phyloP scores from a whole-genome alignment of 192 early-diverging fungal genomes.

The Umbelopsis sp. region DNA sequence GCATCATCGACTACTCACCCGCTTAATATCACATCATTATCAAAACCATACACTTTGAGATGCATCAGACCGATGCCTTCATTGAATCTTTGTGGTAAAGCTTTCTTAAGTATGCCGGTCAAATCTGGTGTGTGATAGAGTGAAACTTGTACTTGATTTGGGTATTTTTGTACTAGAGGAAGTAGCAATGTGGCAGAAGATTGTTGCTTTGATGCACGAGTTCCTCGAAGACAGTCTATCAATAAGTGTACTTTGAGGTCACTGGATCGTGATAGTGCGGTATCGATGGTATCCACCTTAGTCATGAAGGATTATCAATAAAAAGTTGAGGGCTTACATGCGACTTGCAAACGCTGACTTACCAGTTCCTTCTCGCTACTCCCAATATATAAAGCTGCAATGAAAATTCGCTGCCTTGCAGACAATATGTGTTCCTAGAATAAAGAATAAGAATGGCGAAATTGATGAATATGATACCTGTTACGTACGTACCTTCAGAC shows the following conservation, averaged over 20 bases:
- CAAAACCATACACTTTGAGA: constrained; percentile 91
- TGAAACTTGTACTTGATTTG: constrained; percentile 64
- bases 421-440: constrained; percentile 63
- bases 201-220: constrained; percentile 54
- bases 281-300: constrained; percentile 65
- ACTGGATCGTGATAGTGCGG: constrained; percentile 54
- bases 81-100: constrained; percentile 86
- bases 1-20: constrained; percentile 55
- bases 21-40: constrained; percentile 79
- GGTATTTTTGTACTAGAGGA: constrained; percentile 67
- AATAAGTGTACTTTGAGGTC: constrained; percentile 71
- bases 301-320: background rate
- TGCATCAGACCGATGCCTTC: constrained; percentile 95
- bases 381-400: constrained; percentile 93
- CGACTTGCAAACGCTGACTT: constrained; percentile 22
- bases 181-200: constrained; percentile 73
- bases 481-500: constrained; percentile 46
- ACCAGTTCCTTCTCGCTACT: constrained; percentile 77
- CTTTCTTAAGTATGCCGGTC: constrained; percentile 65
- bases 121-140: constrained; percentile 91
- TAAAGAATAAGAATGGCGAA: background rate
- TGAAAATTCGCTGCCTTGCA: constrained; percentile 73
- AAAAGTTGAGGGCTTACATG: background rate
- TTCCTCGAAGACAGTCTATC: constrained; percentile 90
- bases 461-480: background rate